Evolutionary conservation across 495 filamentous ascomycete species (phyloP).

Genomic region (Daldinia vernicosa): DNA sequence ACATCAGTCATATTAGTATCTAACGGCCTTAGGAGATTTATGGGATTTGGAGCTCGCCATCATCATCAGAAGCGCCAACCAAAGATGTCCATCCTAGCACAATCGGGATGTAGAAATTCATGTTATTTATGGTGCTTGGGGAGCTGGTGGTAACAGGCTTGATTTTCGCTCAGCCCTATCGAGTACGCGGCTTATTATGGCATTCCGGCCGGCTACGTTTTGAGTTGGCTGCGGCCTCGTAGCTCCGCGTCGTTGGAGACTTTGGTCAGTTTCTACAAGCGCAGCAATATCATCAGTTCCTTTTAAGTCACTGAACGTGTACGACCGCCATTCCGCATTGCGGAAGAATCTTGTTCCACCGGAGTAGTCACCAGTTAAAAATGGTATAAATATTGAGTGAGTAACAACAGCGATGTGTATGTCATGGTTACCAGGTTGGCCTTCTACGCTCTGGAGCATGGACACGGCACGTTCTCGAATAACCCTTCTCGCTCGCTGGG

Average conservation of each 20-base stretch:
- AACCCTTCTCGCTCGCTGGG: not conserved
- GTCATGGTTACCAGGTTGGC: not conserved
- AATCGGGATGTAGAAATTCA: too few species aligned
- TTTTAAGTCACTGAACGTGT: not conserved
- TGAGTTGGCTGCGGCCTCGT: not conserved
- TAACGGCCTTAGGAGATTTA: too few species aligned
- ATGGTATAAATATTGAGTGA: not conserved
- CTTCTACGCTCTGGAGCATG: not conserved
- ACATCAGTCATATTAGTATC: too few species aligned
- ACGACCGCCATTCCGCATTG: conserved; percentile 6
- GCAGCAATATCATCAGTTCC: not conserved
- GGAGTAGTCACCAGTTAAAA: not conserved
- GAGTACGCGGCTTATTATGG: too few species aligned
- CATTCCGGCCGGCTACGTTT: too few species aligned
- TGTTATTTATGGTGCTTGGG: too few species aligned
- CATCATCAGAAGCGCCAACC: too few species aligned
- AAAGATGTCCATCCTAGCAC: too few species aligned
- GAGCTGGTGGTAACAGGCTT: too few species aligned
- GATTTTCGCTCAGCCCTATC: too few species aligned
- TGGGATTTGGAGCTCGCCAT: too few species aligned
- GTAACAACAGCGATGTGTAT: not conserved
- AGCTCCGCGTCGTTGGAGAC: not conserved
- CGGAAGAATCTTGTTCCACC: not conserved
- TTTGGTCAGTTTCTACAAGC: not conserved
- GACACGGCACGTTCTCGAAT: not conserved